These are phyloP conservation scores for Thelephora ganbajun DNA, from an alignment of 768 basidiomycete genomes.

Conservation along the genomic window DNA sequence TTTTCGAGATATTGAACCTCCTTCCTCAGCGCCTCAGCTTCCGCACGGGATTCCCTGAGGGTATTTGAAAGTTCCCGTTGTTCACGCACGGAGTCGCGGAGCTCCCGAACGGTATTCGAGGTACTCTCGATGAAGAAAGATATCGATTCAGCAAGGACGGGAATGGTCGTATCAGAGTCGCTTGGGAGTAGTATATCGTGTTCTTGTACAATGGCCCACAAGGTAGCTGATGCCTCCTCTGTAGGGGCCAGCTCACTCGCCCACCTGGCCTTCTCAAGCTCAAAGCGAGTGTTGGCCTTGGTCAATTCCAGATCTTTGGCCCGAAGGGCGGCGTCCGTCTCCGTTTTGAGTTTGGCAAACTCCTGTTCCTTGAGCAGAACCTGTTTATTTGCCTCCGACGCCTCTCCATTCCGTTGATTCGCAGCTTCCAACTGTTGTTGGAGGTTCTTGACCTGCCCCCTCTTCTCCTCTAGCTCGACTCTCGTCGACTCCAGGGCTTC, in stretches of 20 bases:
- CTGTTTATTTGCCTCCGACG: slow-evolving; percentile 25
- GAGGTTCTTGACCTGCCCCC: slow-evolving; percentile 20
- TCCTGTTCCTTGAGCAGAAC: slow-evolving; percentile 23
- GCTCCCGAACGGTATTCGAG: slow-evolving; percentile 11
- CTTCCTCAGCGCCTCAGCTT: slow-evolving; percentile 29
- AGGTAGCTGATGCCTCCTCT: no score
- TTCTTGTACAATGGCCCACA: no score
- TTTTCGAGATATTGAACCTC: slow-evolving; percentile 18
- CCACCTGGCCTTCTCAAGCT: no score
- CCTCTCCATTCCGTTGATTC: slow-evolving; percentile 28
- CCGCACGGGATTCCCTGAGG: slow-evolving; percentile 15
- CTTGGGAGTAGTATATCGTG: no score
- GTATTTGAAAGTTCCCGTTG: not conserved
- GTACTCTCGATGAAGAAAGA: no score
- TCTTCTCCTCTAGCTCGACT: slow-evolving; percentile 23
- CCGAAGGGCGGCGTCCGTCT: slow-evolving; percentile 19
- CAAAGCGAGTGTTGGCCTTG: no score
- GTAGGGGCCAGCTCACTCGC: no score
- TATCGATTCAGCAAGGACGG: no score
- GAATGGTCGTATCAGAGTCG: no score
- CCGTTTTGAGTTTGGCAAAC: slow-evolving; percentile 25
- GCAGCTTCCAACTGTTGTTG: slow-evolving; percentile 27
- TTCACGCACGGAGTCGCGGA: slow-evolving; percentile 14
- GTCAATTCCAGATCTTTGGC: slow-evolving; percentile 2
- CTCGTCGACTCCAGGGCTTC: slow-evolving; percentile 36